Conservation (phyloP, 768 basidiomycete genomes). For the Pholiota molesta region DNA sequence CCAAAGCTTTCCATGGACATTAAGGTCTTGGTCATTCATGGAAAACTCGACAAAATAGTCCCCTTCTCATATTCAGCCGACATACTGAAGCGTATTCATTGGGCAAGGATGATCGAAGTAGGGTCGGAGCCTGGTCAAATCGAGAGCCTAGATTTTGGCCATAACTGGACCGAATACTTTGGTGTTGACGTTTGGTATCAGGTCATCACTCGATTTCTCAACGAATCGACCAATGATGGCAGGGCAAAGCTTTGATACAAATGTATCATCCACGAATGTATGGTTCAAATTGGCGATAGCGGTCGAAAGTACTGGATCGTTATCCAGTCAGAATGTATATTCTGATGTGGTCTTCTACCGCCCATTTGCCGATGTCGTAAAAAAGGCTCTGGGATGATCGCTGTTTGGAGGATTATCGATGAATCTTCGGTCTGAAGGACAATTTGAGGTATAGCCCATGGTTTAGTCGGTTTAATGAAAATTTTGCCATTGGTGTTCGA, state of each 20-base stretch:
- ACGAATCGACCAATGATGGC: background rate
- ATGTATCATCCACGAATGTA: background rate
- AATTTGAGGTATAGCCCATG: constrained; percentile 23
- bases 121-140: constrained; percentile 37
- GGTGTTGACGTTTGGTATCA: constrained; percentile 41
- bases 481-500: constrained; percentile 2
- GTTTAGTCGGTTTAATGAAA: constrained; percentile 12
- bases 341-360: background rate
- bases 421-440: constrained; percentile 1
- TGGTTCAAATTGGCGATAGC: constrained; percentile 16
- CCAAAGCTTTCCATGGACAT: constrained; percentile 31
- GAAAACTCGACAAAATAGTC: constrained; percentile 39
- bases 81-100: constrained; percentile 38
- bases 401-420: constrained; percentile 13
- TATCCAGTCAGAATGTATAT: constrained; percentile 42
- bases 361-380: background rate
- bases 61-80: constrained; percentile 39
- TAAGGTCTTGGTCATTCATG: constrained; percentile 42
- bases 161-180: constrained; percentile 52
- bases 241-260: background rate
- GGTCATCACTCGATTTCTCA: constrained; percentile 37
- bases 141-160: constrained; percentile 41
- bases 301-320: constrained; percentile 25
- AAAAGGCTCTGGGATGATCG: constrained; percentile 2
- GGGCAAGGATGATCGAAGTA: constrained; percentile 36